phyloP scores from a whole-genome alignment of 495 filamentous ascomycete genomes.

The Aspergillus coremiiformis region DNA sequence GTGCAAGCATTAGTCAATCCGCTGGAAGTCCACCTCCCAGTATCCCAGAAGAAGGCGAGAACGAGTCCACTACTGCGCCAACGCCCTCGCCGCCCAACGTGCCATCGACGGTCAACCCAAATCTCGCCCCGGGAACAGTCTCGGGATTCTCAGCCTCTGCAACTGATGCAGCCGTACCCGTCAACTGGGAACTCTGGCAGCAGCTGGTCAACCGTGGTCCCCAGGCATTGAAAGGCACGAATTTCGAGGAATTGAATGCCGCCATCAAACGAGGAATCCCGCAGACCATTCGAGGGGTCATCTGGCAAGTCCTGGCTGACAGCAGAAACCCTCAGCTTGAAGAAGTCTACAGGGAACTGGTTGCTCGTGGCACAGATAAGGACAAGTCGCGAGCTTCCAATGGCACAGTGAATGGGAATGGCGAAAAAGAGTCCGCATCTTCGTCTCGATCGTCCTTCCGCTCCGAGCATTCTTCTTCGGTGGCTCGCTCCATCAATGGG shows the following conservation, averaged over 20 bases:
- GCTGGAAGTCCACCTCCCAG: slow-evolving; percentile 46
- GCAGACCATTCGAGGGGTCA: slow-evolving; percentile 86
- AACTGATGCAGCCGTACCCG: slow-evolving; percentile 53
- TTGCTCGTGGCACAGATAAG: slow-evolving; percentile 73
- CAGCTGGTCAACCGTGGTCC: slow-evolving; percentile 89
- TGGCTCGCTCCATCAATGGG: slow-evolving; percentile 51
- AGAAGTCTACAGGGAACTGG: slow-evolving; percentile 75
- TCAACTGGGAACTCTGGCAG: slow-evolving; percentile 99
- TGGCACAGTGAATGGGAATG: slow-evolving; percentile 33
- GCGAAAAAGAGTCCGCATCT: slow-evolving; percentile 53
- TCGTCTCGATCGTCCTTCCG: slow-evolving; percentile 71
- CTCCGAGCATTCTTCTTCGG: slow-evolving; percentile 66
- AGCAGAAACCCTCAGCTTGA: slow-evolving; percentile 89
- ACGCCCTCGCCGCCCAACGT: slow-evolving; percentile 45
- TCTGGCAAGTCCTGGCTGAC: slow-evolving; percentile 95
- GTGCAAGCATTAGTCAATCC: slow-evolving; percentile 43
- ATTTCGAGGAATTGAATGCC: slow-evolving; percentile 76
- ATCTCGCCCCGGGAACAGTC: slow-evolving; percentile 73
- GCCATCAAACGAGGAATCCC: slow-evolving; percentile 93
- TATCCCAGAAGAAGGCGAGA: slow-evolving; percentile 49
- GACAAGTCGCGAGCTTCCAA: slow-evolving; percentile 48
- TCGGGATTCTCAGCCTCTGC: slow-evolving; percentile 65
- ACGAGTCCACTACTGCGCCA: slow-evolving; percentile 26
- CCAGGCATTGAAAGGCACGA: slow-evolving; percentile 73
- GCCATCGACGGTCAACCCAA: slow-evolving; percentile 46